Conservation (phyloP, 2,329 filamentous ascomycete species). For the Alternaria solani region DNA sequence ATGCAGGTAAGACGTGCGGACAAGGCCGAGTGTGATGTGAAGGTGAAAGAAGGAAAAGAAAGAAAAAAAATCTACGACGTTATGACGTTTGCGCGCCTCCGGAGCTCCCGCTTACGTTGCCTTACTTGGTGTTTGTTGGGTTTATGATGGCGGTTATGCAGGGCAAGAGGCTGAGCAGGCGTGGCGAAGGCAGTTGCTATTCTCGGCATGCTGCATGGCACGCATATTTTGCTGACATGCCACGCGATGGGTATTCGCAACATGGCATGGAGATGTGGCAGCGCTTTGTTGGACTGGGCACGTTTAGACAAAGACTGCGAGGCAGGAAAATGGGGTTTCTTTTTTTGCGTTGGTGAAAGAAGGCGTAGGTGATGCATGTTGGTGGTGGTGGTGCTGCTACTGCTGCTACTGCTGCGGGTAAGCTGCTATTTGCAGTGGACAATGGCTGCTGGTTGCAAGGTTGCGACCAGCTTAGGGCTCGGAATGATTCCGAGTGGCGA, state of each 20-base stretch:
- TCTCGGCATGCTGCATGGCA: conserved; percentile 24
- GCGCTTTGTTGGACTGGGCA: conserved; percentile 3
- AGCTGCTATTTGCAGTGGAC: conserved; percentile 8
- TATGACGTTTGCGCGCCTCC: conserved; percentile 9
- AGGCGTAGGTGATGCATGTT: not conserved
- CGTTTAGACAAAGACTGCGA: conserved; percentile 2
- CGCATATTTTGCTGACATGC: conserved; percentile 1
- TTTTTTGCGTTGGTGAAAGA: not conserved
- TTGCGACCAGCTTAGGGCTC: not conserved
- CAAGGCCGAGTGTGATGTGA: conserved; percentile 1
- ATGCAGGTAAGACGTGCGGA: not conserved
- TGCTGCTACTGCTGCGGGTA: not conserved
- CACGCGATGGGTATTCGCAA: conserved; percentile 1
- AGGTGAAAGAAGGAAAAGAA: not conserved
- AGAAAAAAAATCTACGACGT: not conserved
- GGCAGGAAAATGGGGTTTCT: not conserved
- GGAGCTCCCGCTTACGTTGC: conserved; percentile 7
- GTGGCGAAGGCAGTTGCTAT: conserved; percentile 21
- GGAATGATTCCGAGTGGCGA: conserved; percentile 8
- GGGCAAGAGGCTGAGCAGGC: conserved; percentile 11
- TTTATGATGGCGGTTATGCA: conserved; percentile 11
- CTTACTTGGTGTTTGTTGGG: not conserved
- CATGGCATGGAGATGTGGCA: conserved; percentile 4
- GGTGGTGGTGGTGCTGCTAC: no score
- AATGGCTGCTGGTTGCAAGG: conserved; percentile 3